Conservation (phyloP, 2,329 filamentous ascomycete genomes). For the Trichoderma afroharzianum region DNA sequence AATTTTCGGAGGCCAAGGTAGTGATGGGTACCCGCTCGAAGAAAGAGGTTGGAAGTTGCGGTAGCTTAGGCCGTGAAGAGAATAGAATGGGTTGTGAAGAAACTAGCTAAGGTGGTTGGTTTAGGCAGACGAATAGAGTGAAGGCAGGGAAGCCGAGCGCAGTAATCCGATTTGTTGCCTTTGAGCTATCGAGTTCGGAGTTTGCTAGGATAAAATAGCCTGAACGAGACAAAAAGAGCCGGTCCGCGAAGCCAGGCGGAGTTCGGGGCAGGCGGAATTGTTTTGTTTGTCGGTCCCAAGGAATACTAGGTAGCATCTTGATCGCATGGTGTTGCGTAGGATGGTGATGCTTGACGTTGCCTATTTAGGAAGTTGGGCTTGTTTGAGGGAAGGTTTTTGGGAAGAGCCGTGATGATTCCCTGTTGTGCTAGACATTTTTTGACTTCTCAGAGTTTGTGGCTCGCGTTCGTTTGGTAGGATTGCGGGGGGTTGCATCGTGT, state of each 20-base stretch:
- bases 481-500: neutral
- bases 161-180: neutral
- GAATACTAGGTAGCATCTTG: too few species aligned
- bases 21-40: neutral
- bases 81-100: neutral
- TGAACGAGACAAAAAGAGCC: neutral
- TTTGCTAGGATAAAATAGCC: neutral
- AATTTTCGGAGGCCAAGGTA: neutral
- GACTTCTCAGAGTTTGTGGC: neutral
- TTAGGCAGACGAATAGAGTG: neutral
- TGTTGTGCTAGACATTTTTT: neutral
- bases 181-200: neutral
- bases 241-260: neutral
- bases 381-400: neutral
- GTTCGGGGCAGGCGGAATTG: neutral
- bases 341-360: neutral
- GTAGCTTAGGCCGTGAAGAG: neutral
- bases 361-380: neutral
- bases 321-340: neutral
- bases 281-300: neutral
- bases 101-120: neutral
- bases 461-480: neutral
- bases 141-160: neutral
- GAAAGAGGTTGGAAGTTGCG: neutral
- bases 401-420: neutral